Evolutionary conservation across 202 grass and related monocot species (phyloP), one percentile per base, ranked within the genome.

Genomic region (Musa balbisiana): DNA sequence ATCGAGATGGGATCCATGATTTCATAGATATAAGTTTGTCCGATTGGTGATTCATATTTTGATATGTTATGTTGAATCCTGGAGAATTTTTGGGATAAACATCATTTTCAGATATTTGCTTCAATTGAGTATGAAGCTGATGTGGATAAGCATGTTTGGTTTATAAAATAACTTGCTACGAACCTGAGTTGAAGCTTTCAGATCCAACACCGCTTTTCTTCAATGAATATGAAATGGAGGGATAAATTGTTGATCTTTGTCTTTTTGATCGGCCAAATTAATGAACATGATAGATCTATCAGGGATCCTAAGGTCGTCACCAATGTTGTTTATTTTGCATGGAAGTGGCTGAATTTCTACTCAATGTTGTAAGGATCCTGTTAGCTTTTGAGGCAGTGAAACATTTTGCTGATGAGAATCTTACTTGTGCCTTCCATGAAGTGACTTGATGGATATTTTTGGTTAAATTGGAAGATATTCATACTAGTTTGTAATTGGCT

Each of bases 401-500:
- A 20, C 43, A 3, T 51, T 49, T 50, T 17, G 67, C 43, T 21
- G 33, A 51, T 10, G 51, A 51, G 43, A 49, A 51, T 70, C 50
- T 51, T 20, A 67, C 3, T 67, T 67, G 33, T 70, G 2, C 16
- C 8, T 51, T 52, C 27, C 20, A 8, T 70, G 13, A 51, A 70
- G 43, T 49, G 51, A 51, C 11, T 70, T 70, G 67, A 70, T 70
- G 43, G 67, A 51, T 70, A 22, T 26, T 26, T 19, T 51, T 51
- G 67, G 67, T 33, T 70, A 51, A 70, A 33, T 70, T 70, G 67
- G 67, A 70, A 70, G 67, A 70, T 51, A 50, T 21, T 20, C 5
- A 19, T 14, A 70, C 13, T 51, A 69, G 21, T 50, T 15, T 20
- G 26, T 67, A 8, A 5, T 67, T 25, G 64, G 29, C 10, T 20